A percentile compares a stretch with the other conserved stretches of the same genome.
These are phyloP conservation scores for Metschnikowia picachoensis DNA, from an alignment of 805 yeast species.

Conservation along the genomic window DNA sequence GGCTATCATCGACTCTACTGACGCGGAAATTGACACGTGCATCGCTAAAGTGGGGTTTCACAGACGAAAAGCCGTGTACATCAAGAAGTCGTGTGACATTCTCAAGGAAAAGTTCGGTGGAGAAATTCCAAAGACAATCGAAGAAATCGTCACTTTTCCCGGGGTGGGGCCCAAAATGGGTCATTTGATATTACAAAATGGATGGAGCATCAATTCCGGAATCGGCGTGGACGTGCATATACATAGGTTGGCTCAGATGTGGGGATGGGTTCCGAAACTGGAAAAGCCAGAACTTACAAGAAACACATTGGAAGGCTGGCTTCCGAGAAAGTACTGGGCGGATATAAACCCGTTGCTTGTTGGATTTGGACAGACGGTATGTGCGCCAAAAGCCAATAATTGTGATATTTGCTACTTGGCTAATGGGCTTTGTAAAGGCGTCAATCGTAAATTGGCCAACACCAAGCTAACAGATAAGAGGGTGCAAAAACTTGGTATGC, in stretches of 20 bases:
- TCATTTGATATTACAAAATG: conserved; percentile 69
- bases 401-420: conserved; percentile 70
- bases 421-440: conserved; percentile 54
- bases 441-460: conserved; percentile 42
- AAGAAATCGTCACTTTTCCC: conserved; percentile 65
- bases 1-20: conserved; percentile 48
- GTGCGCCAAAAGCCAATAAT: conserved; percentile 64
- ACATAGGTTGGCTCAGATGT: conserved; percentile 72
- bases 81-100: conserved; percentile 57
- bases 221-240: conserved; percentile 96
- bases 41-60: conserved; percentile 89
- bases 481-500: conserved; percentile 24
- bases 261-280: conserved; percentile 65
- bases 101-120: conserved; percentile 47
- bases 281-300: conserved; percentile 77
- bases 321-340: conserved; percentile 71
- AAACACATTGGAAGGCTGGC: conserved; percentile 63
- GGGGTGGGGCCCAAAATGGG: conserved; percentile 99
- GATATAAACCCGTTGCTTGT: conserved; percentile 84
- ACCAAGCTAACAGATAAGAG: conserved; percentile 25
- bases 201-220: conserved; percentile 74
- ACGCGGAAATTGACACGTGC: conserved; percentile 54
- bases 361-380: conserved; percentile 90
- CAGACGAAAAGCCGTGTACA: conserved; percentile 67
- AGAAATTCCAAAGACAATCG: conserved; percentile 71